Evolutionary conservation across 805 yeast species (phyloP), one percentile per base, ranked within the genome.

Genomic region (Kluyveromyces lactis): DNA sequence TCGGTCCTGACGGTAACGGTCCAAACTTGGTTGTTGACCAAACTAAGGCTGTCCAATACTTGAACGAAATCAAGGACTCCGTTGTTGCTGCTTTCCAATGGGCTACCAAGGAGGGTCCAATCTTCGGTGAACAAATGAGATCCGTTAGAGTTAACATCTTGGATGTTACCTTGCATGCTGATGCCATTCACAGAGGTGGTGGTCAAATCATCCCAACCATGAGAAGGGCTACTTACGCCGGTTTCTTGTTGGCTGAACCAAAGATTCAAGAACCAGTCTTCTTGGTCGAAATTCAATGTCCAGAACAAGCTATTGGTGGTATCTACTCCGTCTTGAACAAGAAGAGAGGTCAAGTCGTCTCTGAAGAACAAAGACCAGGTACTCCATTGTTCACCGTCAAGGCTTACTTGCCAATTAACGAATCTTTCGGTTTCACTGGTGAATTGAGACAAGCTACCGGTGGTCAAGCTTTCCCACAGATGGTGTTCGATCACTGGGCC

Each of bases 401-500:
- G 86, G 98, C 98, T 63, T 85, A 87, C 95, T 80, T 90, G 76
- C 98, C 98, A 70, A 97, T 90, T 61, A 92, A 90, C 77, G 98
- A 92, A 80, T 90, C 98, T 45, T 90, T 92, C 83, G 98, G 98
- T 84, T 90, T 90, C 95, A 83, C 95, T 63, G 92, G 94, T 78
- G 95, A 89, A 66, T 83, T 90, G 68, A 86, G 98, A 81, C 97
- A 90, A 77, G 96, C 97, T 67, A 90, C 98, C 66, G 97, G 96
- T 85, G 98, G 98, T 73, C 98, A 90, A 81, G 98, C 98, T 72
- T 90, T 90, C 98, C 98, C 98, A 75, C 97, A 90, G 78, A 79
- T 92, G 95, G 94, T 92, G 72, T 92, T 90, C 74, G 97, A 92
- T 73, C 98, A 90, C 73, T 90, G 97, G 97, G 75, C 86, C 55